phyloP scores from a whole-genome alignment of 2,329 filamentous ascomycete genomes.

The Massarina eburnea region DNA sequence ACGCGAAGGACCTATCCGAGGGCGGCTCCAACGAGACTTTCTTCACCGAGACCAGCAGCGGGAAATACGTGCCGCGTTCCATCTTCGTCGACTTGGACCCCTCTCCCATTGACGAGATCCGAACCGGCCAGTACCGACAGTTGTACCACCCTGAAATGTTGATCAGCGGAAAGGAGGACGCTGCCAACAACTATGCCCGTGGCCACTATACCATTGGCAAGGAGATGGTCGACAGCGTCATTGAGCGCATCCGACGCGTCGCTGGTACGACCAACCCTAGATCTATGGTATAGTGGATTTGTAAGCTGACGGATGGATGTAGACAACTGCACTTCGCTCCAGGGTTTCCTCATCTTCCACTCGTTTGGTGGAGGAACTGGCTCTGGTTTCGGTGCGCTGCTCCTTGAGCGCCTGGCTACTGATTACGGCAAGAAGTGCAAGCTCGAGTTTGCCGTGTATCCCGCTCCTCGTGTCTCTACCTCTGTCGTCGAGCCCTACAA shows the following conservation, averaged over 20 bases:
- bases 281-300: neutral
- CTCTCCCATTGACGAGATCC: constrained; percentile 73
- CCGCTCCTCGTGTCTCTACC: constrained; percentile 68
- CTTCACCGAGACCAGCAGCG: constrained; percentile 71
- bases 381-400: constrained; percentile 71
- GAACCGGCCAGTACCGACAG: constrained; percentile 66
- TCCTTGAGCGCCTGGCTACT: constrained; percentile 71
- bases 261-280: constrained; percentile 54
- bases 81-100: constrained; percentile 74
- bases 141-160: constrained; percentile 73
- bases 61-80: constrained; percentile 72
- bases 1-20: constrained; percentile 61
- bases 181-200: constrained; percentile 76
- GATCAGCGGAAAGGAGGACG: constrained; percentile 75
- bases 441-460: constrained; percentile 74
- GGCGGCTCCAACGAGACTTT: constrained; percentile 70
- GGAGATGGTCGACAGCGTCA: constrained; percentile 72
- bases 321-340: constrained; percentile 74
- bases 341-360: constrained; percentile 75
- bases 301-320: constrained; percentile 16
- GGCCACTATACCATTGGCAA: constrained; percentile 77
- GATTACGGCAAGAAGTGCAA: constrained; percentile 78
- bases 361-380: constrained; percentile 74
- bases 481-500: constrained; percentile 76
- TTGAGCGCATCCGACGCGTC: constrained; percentile 70